A percentile compares a stretch with the other conserved stretches of the same genome.
phyloP scores from a whole-genome alignment of 1,284 basidiomycete species.

The Thelephora terrestris region DNA sequence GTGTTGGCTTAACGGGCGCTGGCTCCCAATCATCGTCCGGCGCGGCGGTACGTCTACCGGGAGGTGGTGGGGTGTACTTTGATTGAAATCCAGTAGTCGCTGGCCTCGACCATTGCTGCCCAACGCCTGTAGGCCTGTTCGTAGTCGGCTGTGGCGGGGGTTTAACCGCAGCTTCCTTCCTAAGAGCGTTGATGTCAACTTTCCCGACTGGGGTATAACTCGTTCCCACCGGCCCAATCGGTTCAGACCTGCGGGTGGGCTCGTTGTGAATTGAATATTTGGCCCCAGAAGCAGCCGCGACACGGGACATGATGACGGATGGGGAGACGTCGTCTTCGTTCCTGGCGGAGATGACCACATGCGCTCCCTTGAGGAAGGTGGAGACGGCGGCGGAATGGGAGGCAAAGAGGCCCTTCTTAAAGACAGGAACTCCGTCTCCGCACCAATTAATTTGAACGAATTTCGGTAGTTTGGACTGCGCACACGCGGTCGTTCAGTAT shows the following conservation, averaged over 20 bases:
- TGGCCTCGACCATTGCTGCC: too few species aligned
- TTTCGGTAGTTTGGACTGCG: slow-evolving; percentile 78
- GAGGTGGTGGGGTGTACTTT: slow-evolving; percentile 7
- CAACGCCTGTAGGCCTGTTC: too few species aligned
- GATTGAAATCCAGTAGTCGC: too few species aligned
- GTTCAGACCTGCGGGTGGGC: slow-evolving; percentile 48
- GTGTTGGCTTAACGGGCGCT: slow-evolving; percentile 35
- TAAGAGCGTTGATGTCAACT: slow-evolving; percentile 55
- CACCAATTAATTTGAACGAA: slow-evolving; percentile 92
- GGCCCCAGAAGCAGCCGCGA: slow-evolving; percentile 87
- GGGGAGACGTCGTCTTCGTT: slow-evolving; percentile 84
- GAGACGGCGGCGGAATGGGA: slow-evolving; percentile 80
- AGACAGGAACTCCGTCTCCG: slow-evolving; percentile 91
- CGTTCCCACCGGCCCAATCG: slow-evolving; percentile 65
- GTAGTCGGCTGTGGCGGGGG: slow-evolving; percentile 18
- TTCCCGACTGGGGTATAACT: slow-evolving; percentile 64
- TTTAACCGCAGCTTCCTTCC: slow-evolving; percentile 31
- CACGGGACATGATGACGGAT: slow-evolving; percentile 72
- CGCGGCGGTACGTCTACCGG: slow-evolving; percentile 25
- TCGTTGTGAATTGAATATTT: slow-evolving; percentile 80
- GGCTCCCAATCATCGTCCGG: slow-evolving; percentile 47
- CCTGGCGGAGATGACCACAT: slow-evolving; percentile 87
- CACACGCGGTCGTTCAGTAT: slow-evolving; percentile 3
- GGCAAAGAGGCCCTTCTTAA: slow-evolving; percentile 88
- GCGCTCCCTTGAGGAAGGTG: slow-evolving; percentile 74